Base-by-base conservation (phyloP, 1,284 basidiomycete species). In the Polyporus tsugae region DNA sequence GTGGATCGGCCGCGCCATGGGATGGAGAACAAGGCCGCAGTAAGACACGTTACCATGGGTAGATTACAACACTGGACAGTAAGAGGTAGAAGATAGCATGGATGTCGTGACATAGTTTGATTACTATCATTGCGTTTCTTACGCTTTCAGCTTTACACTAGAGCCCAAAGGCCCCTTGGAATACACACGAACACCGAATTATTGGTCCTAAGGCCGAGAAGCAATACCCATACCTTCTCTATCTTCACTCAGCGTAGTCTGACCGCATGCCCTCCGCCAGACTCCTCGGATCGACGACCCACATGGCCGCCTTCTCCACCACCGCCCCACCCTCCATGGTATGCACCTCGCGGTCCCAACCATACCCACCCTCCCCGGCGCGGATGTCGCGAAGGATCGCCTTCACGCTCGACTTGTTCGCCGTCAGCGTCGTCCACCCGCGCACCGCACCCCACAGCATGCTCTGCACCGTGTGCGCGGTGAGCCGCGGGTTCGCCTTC, bases 401-500 rank as follows among this genome's bases (percentile, higher is more conserved):
- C 76, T 87, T 89, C 38, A 95, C 88, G 71, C 93, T 93, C 41
- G 90, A 86, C 73, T 88, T 87, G 72, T 95, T 95, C 22, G 93
- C 92, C 6, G 92, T 94, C 60, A 95, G 81, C 25, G 92, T 95
- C 66, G 94, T 95, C 91, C 93, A 91, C 1, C 91, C 89, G 39
- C 87, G 82, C 49, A 80, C 81, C 0, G 91, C 89, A 33, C 93
- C 94, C 78, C 87, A 87, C 11, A 91, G 81, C 80, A 93, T 82
- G 71, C 90, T 91, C 64, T 88, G 84, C 17, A 91, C 86, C 0
- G 91, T 94, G 74, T 93, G 92, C 10, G 84, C 86, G 0, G 91
- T 92, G 55, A 92, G 80, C 25, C 85, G 82, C 4, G 86, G 83
- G 73, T 89, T 90, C 41, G 83, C 82, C 66, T 84, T 87, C 46